These are phyloP conservation scores for Candida fluviatilis DNA, from an alignment of 805 yeast species.

Conservation along the genomic window DNA sequence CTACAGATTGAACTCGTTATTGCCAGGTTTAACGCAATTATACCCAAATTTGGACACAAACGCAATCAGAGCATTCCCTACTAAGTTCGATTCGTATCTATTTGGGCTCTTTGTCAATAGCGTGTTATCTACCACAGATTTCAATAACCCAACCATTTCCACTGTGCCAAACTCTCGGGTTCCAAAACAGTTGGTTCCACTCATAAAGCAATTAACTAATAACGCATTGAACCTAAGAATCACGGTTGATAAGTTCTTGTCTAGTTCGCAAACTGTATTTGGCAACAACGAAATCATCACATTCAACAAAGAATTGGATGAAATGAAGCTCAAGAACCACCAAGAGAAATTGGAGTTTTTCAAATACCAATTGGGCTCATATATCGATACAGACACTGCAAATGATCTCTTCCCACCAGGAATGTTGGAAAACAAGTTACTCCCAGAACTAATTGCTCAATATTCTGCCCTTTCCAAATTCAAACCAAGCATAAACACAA, in stretches of 20 bases:
- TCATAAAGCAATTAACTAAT: constrained; percentile 30
- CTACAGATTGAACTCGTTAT: constrained; percentile 28
- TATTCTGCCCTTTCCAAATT: constrained; percentile 27
- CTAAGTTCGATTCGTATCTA: constrained; percentile 60
- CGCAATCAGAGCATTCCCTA: constrained; percentile 28
- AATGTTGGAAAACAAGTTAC: constrained; percentile 52
- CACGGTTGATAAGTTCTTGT: constrained; percentile 24
- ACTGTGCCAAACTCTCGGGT: constrained; percentile 4
- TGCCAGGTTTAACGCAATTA: constrained; percentile 20
- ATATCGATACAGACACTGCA: constrained; percentile 12
- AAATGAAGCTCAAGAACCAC: constrained; percentile 49
- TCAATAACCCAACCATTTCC: constrained; percentile 4
- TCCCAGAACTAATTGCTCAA: constrained; percentile 65
- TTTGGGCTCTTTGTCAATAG: constrained; percentile 54
- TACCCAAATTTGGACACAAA: constrained; percentile 48
- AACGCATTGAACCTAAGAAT: constrained; percentile 31
- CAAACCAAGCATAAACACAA: constrained; percentile 19
- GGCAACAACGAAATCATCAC: constrained; percentile 44
- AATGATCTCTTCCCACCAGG: constrained; percentile 41
- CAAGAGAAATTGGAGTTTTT: constrained; percentile 49
- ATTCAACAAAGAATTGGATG: constrained; percentile 51
- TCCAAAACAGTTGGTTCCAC: constrained; percentile 4
- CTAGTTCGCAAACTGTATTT: constrained; percentile 21
- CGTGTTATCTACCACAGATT: constrained; percentile 23
- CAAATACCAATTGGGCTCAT: constrained; percentile 25